Conservation (phyloP, 2,329 filamentous ascomycete genomes). For the Penicillium sp. region DNA sequence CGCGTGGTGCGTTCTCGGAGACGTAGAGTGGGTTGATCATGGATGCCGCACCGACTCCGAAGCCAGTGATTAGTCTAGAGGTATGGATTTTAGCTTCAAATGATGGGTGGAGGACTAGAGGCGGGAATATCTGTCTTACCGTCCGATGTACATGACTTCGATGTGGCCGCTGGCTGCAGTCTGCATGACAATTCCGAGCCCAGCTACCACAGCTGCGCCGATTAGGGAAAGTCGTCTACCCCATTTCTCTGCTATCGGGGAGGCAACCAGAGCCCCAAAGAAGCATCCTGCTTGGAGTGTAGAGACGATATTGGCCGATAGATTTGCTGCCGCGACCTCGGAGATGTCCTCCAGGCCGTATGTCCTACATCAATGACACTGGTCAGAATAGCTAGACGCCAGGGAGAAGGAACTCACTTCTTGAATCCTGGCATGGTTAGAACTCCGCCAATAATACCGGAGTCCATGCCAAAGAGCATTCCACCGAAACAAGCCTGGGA, state of each 20-base stretch:
- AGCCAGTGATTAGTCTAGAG: constrained; percentile 49
- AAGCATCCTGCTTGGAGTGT: constrained; percentile 69
- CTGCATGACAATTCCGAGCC: constrained; percentile 64
- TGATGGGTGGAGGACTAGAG: background rate
- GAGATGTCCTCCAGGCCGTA: constrained; percentile 50
- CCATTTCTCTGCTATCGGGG: constrained; percentile 41
- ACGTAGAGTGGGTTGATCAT: constrained; percentile 62
- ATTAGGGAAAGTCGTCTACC: constrained; percentile 59
- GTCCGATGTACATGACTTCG: constrained; percentile 63
- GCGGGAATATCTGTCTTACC: constrained; percentile 43
- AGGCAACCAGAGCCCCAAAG: constrained; percentile 57
- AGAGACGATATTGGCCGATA: constrained; percentile 68
- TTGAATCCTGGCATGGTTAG: constrained; percentile 60
- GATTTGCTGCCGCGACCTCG: constrained; percentile 48
- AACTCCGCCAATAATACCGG: constrained; percentile 67
- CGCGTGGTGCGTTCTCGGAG: constrained; percentile 58
- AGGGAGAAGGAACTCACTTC: constrained; percentile 37
- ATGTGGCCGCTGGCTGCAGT: constrained; percentile 60
- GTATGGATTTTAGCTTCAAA: constrained; percentile 10
- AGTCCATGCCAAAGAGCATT: constrained; percentile 65
- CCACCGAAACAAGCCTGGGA: constrained; percentile 63
- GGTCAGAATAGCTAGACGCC: constrained; percentile 14
- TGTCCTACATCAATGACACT: constrained; percentile 40
- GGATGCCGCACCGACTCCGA: constrained; percentile 51
- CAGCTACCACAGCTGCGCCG: constrained; percentile 55